Conservation (phyloP, 805 yeast species). For the Pichia heedii region DNA sequence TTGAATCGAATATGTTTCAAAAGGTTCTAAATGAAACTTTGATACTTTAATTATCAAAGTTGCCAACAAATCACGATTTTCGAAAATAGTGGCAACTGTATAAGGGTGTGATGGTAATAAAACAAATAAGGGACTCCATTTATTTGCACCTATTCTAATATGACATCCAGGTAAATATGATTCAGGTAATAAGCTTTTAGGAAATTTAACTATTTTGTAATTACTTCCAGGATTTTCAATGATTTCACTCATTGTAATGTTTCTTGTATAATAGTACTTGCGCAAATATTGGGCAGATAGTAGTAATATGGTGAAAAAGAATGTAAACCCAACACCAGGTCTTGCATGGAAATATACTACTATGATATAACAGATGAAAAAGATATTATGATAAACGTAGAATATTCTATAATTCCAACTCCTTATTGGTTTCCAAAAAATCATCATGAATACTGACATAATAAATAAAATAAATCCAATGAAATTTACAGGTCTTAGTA, state of each 20-base stretch:
- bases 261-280: conserved; percentile 22
- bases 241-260: conserved; percentile 15
- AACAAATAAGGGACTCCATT: conserved; percentile 35
- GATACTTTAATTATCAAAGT: conserved; percentile 40
- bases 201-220: conserved; percentile 10
- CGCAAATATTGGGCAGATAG: conserved; percentile 31
- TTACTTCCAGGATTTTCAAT: conserved; percentile 11
- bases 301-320: conserved; percentile 22
- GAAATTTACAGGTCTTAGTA: conserved; percentile 34
- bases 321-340: conserved; percentile 45
- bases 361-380: conserved; percentile 37
- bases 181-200: conserved; percentile 15
- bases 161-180: conserved; percentile 46
- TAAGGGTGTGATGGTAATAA: conserved; percentile 60
- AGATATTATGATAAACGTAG: conserved; percentile 47
- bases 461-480: conserved; percentile 42
- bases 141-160: conserved; percentile 36
- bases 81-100: conserved; percentile 39
- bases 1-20: conserved; percentile 30
- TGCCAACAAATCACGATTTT: conserved; percentile 26
- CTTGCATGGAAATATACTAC: conserved; percentile 56
- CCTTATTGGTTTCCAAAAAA: conserved; percentile 40
- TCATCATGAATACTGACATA: conserved; percentile 28
- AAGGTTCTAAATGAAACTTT: conserved; percentile 26
- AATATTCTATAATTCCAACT: conserved; percentile 41